Base-by-base conservation (phyloP, 2,329 filamentous ascomycete species). In the Fonsecaea pedrosoi region DNA sequence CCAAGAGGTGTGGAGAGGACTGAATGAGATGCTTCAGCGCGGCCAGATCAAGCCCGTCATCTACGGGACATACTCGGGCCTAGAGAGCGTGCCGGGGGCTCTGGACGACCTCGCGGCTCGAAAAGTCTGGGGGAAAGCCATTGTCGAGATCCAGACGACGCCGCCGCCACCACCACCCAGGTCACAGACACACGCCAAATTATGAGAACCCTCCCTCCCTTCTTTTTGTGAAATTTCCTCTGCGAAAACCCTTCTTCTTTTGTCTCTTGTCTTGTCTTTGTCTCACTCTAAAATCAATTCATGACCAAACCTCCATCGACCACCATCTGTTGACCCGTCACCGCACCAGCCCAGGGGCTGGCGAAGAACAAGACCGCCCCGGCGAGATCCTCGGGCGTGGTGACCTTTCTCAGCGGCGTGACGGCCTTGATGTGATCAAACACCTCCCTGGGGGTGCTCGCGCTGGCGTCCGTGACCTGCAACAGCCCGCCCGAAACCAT, bases 71-170 rank as follows among this genome's bases (percentile, higher is more conserved):
- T 89, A 86, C 69, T 62, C 73, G 18, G 85, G 85, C 0, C 75
- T 89, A 12, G 79, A 82, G 54, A 80, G 80, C 65, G 80, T 87
- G 1, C 78, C 80, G 0, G 73, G 74, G 15, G 86, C 86, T 4
- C 76, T 89, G 71, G 76, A 80, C 48, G 85, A 87, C 69, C 76
- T 88, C 18, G 78, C 78, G 3, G 73, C 77, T 7, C 78, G 83
- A 42, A 85, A 81, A 71, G 78, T 85, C 9, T 86, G 82, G 78
- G 86, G 86, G 2, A 87, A 88, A 71, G 84, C 85, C 5, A 79
- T 88, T 0, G 75, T 88, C n/a, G 78, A 76, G 50, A 75, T 84
- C 18, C 72, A 74, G 7, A n/a, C 53, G 2, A 30, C 61, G 25
- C 21, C 5, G 2, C 37, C 61, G 25, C 21, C 5, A n/a, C 4